Percentiles rank a stretch among this genome's conserved stretches.
phyloP scores from a whole-genome alignment of 2,329 filamentous ascomycete species.

The Periconia macrospinosa region DNA sequence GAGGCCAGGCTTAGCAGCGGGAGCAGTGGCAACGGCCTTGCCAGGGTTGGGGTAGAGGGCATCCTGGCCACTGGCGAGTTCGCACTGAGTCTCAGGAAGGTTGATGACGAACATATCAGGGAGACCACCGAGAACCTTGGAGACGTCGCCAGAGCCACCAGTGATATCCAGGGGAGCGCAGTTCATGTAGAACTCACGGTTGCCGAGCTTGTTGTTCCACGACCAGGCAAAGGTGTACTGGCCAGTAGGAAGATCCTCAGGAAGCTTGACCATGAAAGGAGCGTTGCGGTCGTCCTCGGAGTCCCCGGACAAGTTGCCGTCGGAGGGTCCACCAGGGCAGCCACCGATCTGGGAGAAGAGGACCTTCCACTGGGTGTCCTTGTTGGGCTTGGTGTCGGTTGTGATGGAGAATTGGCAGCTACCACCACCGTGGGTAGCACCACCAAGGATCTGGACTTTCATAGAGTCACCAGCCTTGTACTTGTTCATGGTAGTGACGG shows the following conservation, averaged over 20 bases:
- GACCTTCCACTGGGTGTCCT: conserved; percentile 74
- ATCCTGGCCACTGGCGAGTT: conserved; percentile 57
- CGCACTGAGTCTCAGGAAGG: conserved; percentile 58
- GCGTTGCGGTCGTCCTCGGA: conserved; percentile 55
- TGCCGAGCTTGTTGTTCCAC: conserved; percentile 91
- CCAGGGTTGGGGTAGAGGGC: conserved; percentile 72
- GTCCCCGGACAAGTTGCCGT: conserved; percentile 44
- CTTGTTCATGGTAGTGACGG: conserved; percentile 62
- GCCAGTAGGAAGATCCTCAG: conserved; percentile 69
- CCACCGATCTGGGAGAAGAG: conserved; percentile 87
- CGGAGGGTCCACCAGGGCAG: conserved; percentile 62
- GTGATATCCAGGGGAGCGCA: conserved; percentile 74
- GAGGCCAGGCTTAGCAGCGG: conserved; percentile 34
- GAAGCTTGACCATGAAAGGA: conserved; percentile 72
- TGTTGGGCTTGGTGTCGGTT: conserved; percentile 68
- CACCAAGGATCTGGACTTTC: conserved; percentile 27
- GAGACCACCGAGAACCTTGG: conserved; percentile 56
- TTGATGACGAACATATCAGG: conserved; percentile 79
- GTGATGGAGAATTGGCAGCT: conserved; percentile 90
- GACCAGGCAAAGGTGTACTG: conserved; percentile 85
- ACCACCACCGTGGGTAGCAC: conserved; percentile 84
- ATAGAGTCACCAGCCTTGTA: conserved; percentile 56
- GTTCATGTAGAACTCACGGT: conserved; percentile 98
- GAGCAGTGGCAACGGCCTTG: conserved; percentile 43
- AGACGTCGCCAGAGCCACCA: conserved; percentile 18